A percentile compares a stretch with the other conserved stretches of the same genome.
Evolutionary conservation across 2,329 filamentous ascomycete species (phyloP).

Genomic region (Ophiostoma novo-ulmi): DNA sequence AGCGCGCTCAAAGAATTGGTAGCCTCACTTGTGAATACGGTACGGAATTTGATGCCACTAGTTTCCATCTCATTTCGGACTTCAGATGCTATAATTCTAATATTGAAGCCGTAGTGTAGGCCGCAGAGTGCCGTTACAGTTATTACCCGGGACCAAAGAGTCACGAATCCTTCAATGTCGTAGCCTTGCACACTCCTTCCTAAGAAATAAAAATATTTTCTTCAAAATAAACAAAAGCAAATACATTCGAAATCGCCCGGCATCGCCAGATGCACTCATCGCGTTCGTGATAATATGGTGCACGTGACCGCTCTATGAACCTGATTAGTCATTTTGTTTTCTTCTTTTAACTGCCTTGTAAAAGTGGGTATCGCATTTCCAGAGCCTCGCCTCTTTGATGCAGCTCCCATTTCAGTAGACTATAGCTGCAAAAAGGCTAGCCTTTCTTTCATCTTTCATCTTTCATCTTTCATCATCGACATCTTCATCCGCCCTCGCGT

Average conservation of each 20-base stretch:
- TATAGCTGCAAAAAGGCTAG: slow-evolving; percentile 1
- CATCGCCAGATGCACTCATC: not conserved
- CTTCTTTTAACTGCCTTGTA: not conserved
- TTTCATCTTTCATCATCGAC: not conserved
- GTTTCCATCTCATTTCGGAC: no score
- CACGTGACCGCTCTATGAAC: not conserved
- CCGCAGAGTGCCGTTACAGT: no score
- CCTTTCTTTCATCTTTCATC: not conserved
- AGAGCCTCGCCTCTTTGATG: not conserved
- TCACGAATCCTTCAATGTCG: no score
- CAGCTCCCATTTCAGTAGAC: not conserved
- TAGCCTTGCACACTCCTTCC: no score
- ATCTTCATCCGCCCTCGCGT: not conserved
- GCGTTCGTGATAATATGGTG: not conserved
- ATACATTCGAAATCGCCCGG: not conserved
- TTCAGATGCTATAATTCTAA: no score
- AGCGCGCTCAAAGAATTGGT: no score
- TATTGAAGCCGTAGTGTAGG: no score
- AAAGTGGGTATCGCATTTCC: not conserved
- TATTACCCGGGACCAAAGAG: no score
- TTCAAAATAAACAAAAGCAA: no score
- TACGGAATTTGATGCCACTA: no score
- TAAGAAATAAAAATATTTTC: no score
- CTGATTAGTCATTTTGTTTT: not conserved
- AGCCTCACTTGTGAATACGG: no score